These are phyloP conservation scores for Phyllosticta citribraziliensis DNA, from an alignment of 2,329 filamentous ascomycete species.

Conservation along the genomic window DNA sequence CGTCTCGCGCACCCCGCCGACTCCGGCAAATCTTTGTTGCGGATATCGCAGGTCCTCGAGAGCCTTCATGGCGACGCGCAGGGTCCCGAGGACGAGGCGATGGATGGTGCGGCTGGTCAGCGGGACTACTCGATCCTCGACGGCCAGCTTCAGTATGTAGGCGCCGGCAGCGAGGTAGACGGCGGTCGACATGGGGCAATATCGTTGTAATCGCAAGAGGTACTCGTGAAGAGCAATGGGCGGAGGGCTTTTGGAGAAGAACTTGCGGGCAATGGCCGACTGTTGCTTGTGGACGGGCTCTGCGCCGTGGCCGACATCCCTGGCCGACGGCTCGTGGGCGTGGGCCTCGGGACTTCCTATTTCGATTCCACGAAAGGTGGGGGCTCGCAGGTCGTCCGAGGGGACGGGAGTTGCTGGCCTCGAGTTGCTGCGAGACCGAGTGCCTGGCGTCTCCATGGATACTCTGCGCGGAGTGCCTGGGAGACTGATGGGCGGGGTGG, in stretches of 20 bases:
- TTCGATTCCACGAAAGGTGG: conserved; percentile 24
- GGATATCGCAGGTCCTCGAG: conserved; percentile 87
- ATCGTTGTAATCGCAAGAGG: conserved; percentile 74
- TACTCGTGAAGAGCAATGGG: conserved; percentile 78
- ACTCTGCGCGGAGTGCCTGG: conserved; percentile 44
- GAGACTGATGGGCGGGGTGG: conserved; percentile 60
- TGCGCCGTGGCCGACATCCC: conserved; percentile 50
- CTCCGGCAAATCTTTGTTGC: conserved; percentile 72
- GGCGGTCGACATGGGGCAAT: conserved; percentile 86
- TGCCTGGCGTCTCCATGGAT: not conserved
- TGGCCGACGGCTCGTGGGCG: conserved; percentile 37
- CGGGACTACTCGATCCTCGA: conserved; percentile 62
- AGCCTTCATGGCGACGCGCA: conserved; percentile 86
- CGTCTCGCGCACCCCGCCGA: conserved; percentile 74
- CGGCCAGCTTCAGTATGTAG: conserved; percentile 76
- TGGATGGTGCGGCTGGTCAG: conserved; percentile 81
- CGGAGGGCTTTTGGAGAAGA: conserved; percentile 82
- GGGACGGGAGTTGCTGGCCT: conserved; percentile 30
- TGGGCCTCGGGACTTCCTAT: conserved; percentile 43
- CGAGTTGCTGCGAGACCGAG: conserved; percentile 20
- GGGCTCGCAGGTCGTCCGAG: conserved; percentile 29
- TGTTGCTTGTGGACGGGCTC: conserved; percentile 70
- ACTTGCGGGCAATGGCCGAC: conserved; percentile 78
- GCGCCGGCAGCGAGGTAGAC: conserved; percentile 84
- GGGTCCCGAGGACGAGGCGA: conserved; percentile 69